phyloP scores from a whole-genome alignment of 73 alveolate species.

The Uronychia setigera region DNA sequence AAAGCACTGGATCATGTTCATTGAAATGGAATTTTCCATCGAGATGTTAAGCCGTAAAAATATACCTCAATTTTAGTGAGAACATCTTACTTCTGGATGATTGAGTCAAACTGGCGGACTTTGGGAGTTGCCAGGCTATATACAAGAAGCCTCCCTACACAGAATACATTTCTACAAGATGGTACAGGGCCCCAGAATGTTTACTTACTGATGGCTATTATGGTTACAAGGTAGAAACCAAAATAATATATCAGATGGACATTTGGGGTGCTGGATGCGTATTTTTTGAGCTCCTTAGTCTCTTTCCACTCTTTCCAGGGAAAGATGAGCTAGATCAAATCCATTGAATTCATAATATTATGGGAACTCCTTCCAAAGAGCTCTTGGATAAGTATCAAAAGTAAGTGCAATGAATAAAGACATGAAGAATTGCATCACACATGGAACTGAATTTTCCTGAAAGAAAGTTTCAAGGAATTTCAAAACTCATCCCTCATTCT shows the following conservation, averaged over 20 bases:
- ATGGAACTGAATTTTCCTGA: not conserved
- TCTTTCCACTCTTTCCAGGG: constrained; percentile 38
- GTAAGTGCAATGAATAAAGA: constrained; percentile 2
- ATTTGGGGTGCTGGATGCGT: constrained; percentile 47
- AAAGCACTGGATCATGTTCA: constrained; percentile 67
- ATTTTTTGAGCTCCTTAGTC: constrained; percentile 20
- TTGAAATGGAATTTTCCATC: constrained; percentile 65
- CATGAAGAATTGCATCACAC: not conserved
- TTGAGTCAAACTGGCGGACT: constrained; percentile 57
- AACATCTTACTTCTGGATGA: constrained; percentile 57
- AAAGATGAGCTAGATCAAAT: constrained; percentile 38
- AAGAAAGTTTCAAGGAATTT: not conserved
- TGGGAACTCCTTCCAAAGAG: constrained; percentile 58
- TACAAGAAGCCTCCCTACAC: constrained; percentile 41
- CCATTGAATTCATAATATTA: constrained; percentile 45
- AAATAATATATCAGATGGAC: constrained; percentile 8
- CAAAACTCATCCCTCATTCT: not conserved
- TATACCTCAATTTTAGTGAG: constrained; percentile 9
- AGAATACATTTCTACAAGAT: constrained; percentile 30
- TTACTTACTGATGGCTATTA: constrained; percentile 31
- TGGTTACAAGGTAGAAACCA: constrained; percentile 7
- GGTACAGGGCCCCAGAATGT: constrained; percentile 47
- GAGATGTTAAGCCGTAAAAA: constrained; percentile 67
- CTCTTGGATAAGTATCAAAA: constrained; percentile 35
- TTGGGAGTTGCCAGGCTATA: constrained; percentile 64